Conservation (phyloP, 2,329 filamentous ascomycete species). For the Neurospora sp. region DNA sequence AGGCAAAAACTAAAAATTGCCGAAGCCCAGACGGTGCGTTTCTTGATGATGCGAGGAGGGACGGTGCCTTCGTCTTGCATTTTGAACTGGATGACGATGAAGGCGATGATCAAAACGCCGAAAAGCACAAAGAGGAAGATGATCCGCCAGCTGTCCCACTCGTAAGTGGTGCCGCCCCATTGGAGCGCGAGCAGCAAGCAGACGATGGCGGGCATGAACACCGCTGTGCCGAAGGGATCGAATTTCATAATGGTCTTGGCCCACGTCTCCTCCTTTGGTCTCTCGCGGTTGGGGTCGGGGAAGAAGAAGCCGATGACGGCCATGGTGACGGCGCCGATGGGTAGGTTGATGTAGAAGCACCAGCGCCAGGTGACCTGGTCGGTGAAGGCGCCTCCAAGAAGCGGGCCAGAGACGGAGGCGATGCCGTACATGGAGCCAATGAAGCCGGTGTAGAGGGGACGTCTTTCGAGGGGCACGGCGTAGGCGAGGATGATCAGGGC, state of each 20-base stretch:
- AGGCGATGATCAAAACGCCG: conserved; percentile 23
- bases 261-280: conserved; percentile 11
- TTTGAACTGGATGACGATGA: conserved; percentile 26
- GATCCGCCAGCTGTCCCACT: conserved; percentile 28
- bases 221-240: conserved; percentile 19
- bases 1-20: conserved; percentile 25
- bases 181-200: conserved; percentile 39
- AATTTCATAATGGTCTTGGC: conserved; percentile 17
- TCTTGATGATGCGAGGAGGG: conserved; percentile 29
- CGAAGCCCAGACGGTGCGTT: conserved; percentile 26
- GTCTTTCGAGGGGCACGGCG: conserved; percentile 18
- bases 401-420: conserved; percentile 23
- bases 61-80: conserved; percentile 31
- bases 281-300: conserved; percentile 14
- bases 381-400: conserved; percentile 21
- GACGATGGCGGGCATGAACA: conserved; percentile 27
- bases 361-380: conserved; percentile 25
- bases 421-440: conserved; percentile 35
- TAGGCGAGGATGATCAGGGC: conserved; percentile 27
- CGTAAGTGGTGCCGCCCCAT: conserved; percentile 34
- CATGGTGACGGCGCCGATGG: conserved; percentile 23
- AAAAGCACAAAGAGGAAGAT: conserved; percentile 29
- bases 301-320: conserved; percentile 20
- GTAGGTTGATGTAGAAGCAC: conserved; percentile 28
- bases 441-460: conserved; percentile 25